Conservation (phyloP, 139 green algal genomes). For the Closterium sp. region DNA sequence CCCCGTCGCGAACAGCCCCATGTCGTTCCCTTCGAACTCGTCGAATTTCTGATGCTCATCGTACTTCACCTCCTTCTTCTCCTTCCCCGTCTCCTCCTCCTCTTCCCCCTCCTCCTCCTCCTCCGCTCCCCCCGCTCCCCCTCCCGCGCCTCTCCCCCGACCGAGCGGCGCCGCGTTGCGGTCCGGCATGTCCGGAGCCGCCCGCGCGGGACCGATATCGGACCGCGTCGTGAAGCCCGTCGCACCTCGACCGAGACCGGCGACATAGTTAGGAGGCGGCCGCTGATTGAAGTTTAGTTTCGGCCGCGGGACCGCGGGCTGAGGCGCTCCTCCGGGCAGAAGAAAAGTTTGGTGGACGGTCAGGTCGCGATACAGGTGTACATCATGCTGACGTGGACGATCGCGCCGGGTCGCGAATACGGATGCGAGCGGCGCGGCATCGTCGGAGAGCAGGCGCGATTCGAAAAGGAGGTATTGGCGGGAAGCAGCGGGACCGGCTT, state of each 20-base stretch:
- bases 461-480: background rate
- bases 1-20: conserved; percentile 74
- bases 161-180: background rate
- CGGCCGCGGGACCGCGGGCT: background rate
- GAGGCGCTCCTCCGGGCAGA: background rate
- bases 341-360: background rate
- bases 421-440: background rate
- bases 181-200: conserved; percentile 51
- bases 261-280: conserved; percentile 84
- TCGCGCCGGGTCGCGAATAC: background rate
- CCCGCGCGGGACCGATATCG: conserved; percentile 86
- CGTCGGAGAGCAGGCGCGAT: background rate
- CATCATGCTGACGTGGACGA: background rate
- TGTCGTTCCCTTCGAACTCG: conserved; percentile 94
- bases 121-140: conserved; percentile 34
- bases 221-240: conserved; percentile 96
- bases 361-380: background rate
- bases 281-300: conserved; percentile 35
- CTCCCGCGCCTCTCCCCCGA: background rate
- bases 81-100: conserved; percentile 5
- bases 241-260: conserved; percentile 90
- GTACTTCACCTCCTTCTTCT: conserved; percentile 47
- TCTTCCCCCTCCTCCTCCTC: conserved; percentile 65
- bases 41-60: conserved; percentile 82
- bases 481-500: background rate